Evolutionary conservation across 805 yeast species (phyloP).

Genomic region (Yarrowia osloensis): DNA sequence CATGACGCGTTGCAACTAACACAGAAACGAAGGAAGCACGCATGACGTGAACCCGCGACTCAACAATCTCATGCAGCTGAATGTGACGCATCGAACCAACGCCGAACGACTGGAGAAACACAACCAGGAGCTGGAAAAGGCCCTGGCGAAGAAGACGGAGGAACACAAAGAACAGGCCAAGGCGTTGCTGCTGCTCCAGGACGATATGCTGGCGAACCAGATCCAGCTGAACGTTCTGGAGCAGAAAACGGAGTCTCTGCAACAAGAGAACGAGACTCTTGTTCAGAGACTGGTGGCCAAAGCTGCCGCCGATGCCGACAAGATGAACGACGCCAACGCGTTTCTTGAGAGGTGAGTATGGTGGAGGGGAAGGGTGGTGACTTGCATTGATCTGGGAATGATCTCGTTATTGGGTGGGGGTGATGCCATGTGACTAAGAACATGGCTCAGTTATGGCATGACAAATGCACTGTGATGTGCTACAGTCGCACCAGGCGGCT

Average conservation of each 20-base stretch:
- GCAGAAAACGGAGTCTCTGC: slow-evolving; percentile 44
- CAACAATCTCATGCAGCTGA: slow-evolving; percentile 12
- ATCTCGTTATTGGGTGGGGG: too few species aligned
- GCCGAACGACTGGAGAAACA: slow-evolving; percentile 19
- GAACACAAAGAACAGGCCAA: slow-evolving; percentile 38
- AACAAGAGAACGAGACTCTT: slow-evolving; percentile 53
- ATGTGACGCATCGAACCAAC: slow-evolving; percentile 15
- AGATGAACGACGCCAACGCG: slow-evolving; percentile 53
- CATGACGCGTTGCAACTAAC: neutral
- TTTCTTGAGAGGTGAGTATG: slow-evolving; percentile 36
- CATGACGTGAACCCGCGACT: slow-evolving; percentile 6
- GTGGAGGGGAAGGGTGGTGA: neutral
- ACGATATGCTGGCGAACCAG: slow-evolving; percentile 62
- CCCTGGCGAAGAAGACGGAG: slow-evolving; percentile 5
- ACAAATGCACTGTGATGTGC: too few species aligned
- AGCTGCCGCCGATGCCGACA: slow-evolving; percentile 61
- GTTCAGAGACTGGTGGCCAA: slow-evolving; percentile 62
- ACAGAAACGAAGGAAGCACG: neutral
- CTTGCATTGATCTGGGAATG: too few species aligned
- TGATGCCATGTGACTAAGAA: too few species aligned
- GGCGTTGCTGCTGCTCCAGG: slow-evolving; percentile 61
- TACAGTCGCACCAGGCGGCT: too few species aligned
- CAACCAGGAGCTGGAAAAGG: slow-evolving; percentile 9
- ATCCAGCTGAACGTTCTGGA: slow-evolving; percentile 57
- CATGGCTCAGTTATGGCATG: too few species aligned